Evolutionary conservation across 2,329 filamentous ascomycete genomes (phyloP), one percentile per base, ranked within the genome.

Genomic region (Cladophialophora psammophila): DNA sequence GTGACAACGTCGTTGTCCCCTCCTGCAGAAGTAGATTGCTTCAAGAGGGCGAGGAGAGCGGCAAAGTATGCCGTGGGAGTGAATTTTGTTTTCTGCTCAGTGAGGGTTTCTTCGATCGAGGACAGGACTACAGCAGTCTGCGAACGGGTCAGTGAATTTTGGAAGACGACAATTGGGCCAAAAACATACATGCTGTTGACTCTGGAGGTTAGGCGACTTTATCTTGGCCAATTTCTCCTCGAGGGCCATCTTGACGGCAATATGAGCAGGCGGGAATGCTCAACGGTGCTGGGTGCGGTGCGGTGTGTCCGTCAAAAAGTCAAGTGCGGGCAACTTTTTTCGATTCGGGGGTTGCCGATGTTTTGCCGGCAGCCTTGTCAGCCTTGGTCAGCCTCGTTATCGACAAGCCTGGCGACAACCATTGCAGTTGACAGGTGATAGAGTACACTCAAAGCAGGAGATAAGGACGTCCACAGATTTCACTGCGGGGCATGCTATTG

Each of bases 201-300:
- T 97, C 80, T 98, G 92, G 75, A 97, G 88, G 81, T 96, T 97
- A 64, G 95, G 95, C 77, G 92, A 95, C 81, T 95, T 92, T 80
- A 98, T 97, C 87, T 96, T 97, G 83, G 94, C 92, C 78, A 99
- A 88, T 85, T 93, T 96, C 84, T 97, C 94, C 79, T 91, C 89
- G 76, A 98, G 83, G 80, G 88, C 73, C 72, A 73, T 73, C 8
- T 63, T 68, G 54, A 53, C 35, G 36, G 57, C 40, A 26, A 18
- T 48, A 54, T 31, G 36, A 40, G 9, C 50, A 9, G 31, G 38
- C 50, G 20, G 15, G 13, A 50, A 12, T 42, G 40, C 18, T 9
- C 32, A 18, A 53, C 12, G 7, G 10, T 54, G 20, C 35, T 32
- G 59, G 31, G 20, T 40, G 57, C 48, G n/a, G 35, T 50, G 26